Conservation (phyloP, 371 early-diverging fungal species). For the Racocetra persica region DNA sequence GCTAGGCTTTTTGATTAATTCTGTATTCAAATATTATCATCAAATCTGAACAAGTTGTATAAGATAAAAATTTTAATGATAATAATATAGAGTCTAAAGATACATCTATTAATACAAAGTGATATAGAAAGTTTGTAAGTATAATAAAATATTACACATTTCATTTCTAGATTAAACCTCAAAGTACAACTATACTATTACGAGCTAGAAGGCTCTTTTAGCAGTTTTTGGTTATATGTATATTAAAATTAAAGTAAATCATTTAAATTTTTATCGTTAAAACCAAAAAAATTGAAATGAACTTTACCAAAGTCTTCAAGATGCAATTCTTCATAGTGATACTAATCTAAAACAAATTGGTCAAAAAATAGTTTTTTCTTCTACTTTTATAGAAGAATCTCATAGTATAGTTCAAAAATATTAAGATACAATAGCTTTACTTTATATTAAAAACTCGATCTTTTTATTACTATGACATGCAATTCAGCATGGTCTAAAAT, state of each 20-base stretch:
- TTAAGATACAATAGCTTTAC: constrained; percentile 50
- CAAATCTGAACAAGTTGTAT: too few species aligned
- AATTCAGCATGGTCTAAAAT: constrained; percentile 53
- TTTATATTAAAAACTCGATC: constrained; percentile 48
- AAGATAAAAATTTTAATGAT: too few species aligned
- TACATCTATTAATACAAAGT: too few species aligned
- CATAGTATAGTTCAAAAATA: constrained; percentile 47
- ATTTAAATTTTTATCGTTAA: constrained; percentile 1
- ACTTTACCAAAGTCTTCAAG: constrained; percentile 14
- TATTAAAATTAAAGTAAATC: constrained; percentile 30
- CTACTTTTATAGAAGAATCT: constrained; percentile 46
- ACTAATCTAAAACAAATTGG: constrained; percentile 20
- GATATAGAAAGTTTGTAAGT: neutral
- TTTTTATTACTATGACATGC: constrained; percentile 53
- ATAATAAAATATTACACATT: constrained; percentile 15
- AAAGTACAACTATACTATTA: too few species aligned
- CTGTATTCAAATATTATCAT: neutral
- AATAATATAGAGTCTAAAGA: too few species aligned
- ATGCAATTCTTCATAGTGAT: neutral
- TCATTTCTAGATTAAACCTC: too few species aligned
- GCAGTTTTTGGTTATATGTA: constrained; percentile 41
- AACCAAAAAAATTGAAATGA: constrained; percentile 35
- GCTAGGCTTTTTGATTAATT: neutral
- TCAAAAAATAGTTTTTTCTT: constrained; percentile 37
- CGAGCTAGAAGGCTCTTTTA: constrained; percentile 23